phyloP scores from a whole-genome alignment of 1,284 basidiomycete genomes.

The Cryptococcus deneoformans region DNA sequence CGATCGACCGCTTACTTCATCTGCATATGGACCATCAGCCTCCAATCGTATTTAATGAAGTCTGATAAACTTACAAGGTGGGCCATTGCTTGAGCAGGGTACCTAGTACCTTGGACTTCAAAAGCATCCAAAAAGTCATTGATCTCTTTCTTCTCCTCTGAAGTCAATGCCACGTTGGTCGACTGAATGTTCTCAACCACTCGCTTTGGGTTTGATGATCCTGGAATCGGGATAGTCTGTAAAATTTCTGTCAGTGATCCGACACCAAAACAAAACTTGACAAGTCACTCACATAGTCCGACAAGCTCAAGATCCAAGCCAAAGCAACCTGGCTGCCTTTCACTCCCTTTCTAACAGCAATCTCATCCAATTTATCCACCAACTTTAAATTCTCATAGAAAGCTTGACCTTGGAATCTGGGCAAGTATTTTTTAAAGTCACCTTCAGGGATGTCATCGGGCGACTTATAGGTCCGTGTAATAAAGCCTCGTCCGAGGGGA shows the following conservation, averaged over 20 bases:
- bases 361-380: conserved; percentile 52
- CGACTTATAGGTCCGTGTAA: conserved; percentile 56
- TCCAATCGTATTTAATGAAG: not conserved
- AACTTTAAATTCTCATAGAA: conserved; percentile 58
- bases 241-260: not conserved
- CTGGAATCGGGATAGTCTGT: conserved; percentile 57
- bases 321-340: conserved; percentile 60
- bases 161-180: conserved; percentile 51
- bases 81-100: conserved; percentile 12
- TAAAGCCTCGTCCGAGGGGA: conserved; percentile 60
- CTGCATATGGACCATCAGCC: not conserved
- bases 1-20: not conserved
- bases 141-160: conserved; percentile 45
- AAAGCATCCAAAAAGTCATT: conserved; percentile 46
- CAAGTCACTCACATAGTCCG: conserved; percentile 46
- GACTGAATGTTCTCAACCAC: conserved; percentile 55
- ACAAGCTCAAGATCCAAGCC: conserved; percentile 59
- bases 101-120: conserved; percentile 27
- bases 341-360: conserved; percentile 56
- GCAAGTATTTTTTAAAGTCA: conserved; percentile 18
- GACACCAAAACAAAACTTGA: not conserved
- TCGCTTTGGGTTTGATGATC: conserved; percentile 53
- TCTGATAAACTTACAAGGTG: not conserved
- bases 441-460: conserved; percentile 55
- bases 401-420: conserved; percentile 50